Conservation (phyloP, 345 rosid genomes). For the Dipteronia sinensis region DNA sequence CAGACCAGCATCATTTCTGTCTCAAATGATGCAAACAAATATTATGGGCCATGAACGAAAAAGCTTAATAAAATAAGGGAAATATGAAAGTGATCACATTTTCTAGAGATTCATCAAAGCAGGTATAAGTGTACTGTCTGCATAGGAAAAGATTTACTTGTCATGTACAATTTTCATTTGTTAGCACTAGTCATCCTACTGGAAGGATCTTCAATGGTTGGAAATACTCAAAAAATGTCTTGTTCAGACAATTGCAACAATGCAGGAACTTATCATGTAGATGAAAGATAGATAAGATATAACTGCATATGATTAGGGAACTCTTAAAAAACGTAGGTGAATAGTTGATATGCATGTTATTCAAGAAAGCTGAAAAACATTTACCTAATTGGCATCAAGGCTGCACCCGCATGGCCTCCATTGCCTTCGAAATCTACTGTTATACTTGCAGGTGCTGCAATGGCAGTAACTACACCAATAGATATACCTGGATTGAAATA, state of each 20-base stretch:
- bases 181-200: not conserved
- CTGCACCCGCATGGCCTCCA: conserved; percentile 98
- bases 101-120: not conserved
- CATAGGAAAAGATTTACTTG: not conserved
- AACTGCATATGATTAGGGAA: not conserved
- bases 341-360: not conserved
- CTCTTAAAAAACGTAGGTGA: not conserved
- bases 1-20: conserved; percentile 93
- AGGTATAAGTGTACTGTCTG: not conserved
- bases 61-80: not conserved
- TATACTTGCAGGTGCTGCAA: conserved; percentile 97
- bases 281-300: too few relatives aligned
- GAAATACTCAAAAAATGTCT: not conserved
- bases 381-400: conserved; percentile 89
- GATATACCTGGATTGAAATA: conserved; percentile 53
- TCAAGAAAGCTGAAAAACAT: not conserved
- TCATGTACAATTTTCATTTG: not conserved
- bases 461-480: conserved; percentile 87
- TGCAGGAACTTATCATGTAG: not conserved
- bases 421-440: conserved; percentile 89
- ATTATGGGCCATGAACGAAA: not conserved
- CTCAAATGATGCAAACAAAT: conserved; percentile 8
- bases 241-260: not conserved
- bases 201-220: not conserved
- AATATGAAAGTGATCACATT: not conserved